Evolutionary conservation across 2,329 filamentous ascomycete species (phyloP).

Genomic region (Westerdykella aurantiaca): DNA sequence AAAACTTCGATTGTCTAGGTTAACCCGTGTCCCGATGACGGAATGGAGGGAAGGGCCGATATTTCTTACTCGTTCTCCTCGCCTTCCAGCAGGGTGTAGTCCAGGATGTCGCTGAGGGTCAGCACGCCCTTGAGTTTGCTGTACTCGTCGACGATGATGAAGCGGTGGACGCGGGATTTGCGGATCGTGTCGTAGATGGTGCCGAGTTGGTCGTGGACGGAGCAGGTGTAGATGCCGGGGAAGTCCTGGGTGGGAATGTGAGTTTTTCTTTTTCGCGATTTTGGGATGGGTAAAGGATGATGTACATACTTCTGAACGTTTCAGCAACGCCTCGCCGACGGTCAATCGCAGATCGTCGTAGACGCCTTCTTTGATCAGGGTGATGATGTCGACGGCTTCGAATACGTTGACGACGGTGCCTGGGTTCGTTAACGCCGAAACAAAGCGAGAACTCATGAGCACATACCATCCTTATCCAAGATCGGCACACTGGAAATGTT

Average conservation of each 20-base stretch:
- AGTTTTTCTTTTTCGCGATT: constrained; percentile 5
- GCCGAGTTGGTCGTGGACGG: constrained; percentile 82
- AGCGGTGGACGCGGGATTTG: constrained; percentile 85
- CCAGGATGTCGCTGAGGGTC: constrained; percentile 91
- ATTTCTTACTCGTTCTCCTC: constrained; percentile 49
- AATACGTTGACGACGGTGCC: constrained; percentile 86
- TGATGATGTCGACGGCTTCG: constrained; percentile 94
- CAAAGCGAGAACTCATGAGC: not conserved
- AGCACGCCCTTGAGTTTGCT: constrained; percentile 82
- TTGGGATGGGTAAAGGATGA: not conserved
- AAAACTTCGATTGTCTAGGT: too few species aligned
- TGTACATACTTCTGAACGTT: constrained; percentile 63
- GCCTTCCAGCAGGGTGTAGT: constrained; percentile 82
- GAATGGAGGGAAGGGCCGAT: too few species aligned
- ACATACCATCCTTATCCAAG: constrained; percentile 64
- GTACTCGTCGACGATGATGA: constrained; percentile 89
- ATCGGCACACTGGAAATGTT: constrained; percentile 96
- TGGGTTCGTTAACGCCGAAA: constrained; percentile 17
- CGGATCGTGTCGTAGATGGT: constrained; percentile 96
- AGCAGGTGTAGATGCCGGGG: constrained; percentile 94
- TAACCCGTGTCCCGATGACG: too few species aligned
- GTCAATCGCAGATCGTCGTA: constrained; percentile 86
- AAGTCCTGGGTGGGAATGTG: constrained; percentile 60
- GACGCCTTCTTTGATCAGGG: constrained; percentile 84
- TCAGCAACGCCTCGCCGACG: constrained; percentile 83